Conservation (phyloP, 192 early-diverging fungal genomes). For the Blastocladiella britannica region DNA sequence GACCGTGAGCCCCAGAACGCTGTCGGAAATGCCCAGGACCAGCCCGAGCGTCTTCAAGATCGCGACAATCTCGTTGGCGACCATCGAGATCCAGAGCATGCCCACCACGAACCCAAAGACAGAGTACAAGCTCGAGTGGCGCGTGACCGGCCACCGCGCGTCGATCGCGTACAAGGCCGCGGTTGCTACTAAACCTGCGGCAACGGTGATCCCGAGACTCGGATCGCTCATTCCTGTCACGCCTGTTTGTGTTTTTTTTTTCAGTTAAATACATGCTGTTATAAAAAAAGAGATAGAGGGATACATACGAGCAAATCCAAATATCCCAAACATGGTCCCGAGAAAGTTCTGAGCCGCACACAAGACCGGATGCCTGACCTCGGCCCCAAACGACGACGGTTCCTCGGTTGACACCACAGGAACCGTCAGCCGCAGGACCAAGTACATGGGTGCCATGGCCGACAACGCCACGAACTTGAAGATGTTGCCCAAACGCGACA, state of each 20-base stretch:
- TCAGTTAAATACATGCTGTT: too few relatives aligned
- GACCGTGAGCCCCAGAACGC: conserved; percentile 59
- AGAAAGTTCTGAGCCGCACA: background rate
- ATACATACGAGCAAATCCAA: too few relatives aligned
- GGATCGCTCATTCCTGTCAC: too few relatives aligned
- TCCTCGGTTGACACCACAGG: background rate
- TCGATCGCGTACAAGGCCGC: too few relatives aligned
- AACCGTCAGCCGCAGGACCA: background rate
- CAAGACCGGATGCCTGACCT: background rate
- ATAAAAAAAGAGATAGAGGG: too few relatives aligned
- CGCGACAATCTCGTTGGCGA: conserved; percentile 78
- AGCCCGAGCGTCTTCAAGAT: conserved; percentile 60
- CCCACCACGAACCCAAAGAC: conserved; percentile 56
- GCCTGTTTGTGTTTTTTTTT: too few relatives aligned
- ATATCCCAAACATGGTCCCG: too few relatives aligned
- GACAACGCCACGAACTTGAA: background rate
- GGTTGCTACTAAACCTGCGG: too few relatives aligned
- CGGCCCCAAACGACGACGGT: background rate
- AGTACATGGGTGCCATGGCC: background rate
- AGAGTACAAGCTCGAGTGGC: too few relatives aligned
- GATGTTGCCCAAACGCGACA: too few relatives aligned
- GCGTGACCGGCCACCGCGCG: too few relatives aligned
- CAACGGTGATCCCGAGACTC: too few relatives aligned
- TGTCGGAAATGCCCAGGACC: conserved; percentile 53
- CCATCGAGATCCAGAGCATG: conserved; percentile 66